A percentile compares a stretch with the other conserved stretches of the same genome.
phyloP scores from a whole-genome alignment of 208 protist genomes.

The Leptomonas seymouri region DNA sequence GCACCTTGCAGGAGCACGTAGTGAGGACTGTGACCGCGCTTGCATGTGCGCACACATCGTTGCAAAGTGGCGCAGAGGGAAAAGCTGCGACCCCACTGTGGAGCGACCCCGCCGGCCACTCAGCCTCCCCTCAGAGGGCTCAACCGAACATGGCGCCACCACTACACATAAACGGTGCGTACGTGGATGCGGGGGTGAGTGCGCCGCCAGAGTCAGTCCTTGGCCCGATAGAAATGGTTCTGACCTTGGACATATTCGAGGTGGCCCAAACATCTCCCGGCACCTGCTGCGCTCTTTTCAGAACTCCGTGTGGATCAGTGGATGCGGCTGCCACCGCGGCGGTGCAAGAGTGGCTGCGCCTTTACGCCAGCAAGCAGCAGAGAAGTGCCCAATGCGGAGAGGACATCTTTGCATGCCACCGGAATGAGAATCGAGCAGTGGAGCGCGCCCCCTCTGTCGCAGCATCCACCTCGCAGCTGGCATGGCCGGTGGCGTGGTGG shows the following conservation, averaged over 20 bases:
- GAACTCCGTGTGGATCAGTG: constrained; percentile 7
- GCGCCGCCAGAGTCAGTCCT: not conserved
- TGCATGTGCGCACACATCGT: not conserved
- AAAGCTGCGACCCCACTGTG: not conserved
- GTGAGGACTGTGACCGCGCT: constrained; percentile 1
- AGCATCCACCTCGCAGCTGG: not conserved
- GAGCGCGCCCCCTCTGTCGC: no score
- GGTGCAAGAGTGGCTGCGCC: constrained; percentile 22
- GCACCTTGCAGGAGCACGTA: not conserved
- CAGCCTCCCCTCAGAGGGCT: not conserved
- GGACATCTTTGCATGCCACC: not conserved
- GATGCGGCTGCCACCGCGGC: constrained; percentile 20
- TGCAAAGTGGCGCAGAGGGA: not conserved
- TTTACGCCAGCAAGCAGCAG: not conserved
- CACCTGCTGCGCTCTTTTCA: constrained; percentile 28
- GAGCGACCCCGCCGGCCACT: not conserved
- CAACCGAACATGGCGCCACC: no score
- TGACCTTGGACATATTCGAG: constrained; percentile 49
- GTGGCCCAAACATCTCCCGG: constrained; percentile 35
- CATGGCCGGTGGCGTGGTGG: constrained; percentile 1
- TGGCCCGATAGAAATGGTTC: constrained; percentile 6
- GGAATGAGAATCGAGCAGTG: not conserved
- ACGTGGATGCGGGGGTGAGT: not conserved
- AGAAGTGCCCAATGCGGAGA: not conserved
- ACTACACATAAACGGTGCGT: no score